phyloP scores from a whole-genome alignment of 1,284 basidiomycete species.

The Rugosomyces carneus region DNA sequence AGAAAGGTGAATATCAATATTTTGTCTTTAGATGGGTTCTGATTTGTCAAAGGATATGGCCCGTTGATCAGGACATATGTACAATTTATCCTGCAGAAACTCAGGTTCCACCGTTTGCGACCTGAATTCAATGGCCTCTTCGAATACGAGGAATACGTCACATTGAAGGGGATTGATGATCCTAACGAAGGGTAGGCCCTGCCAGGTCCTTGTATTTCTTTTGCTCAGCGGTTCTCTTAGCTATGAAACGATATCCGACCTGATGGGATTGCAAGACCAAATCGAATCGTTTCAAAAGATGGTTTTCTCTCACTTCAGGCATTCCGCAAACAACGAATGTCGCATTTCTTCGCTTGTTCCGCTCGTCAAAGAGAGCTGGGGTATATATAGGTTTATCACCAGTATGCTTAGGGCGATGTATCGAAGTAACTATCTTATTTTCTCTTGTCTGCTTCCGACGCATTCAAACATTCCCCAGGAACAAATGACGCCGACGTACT shows the following conservation, averaged over 20 bases:
- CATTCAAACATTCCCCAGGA: slow-evolving; percentile 38
- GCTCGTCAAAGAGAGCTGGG: slow-evolving; percentile 95
- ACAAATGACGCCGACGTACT: slow-evolving; percentile 84
- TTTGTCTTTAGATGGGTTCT: slow-evolving; percentile 1
- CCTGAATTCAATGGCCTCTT: slow-evolving; percentile 96
- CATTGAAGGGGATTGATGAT: slow-evolving; percentile 93
- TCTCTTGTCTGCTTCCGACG: slow-evolving; percentile 8
- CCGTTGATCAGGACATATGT: slow-evolving; percentile 91
- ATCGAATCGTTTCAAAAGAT: slow-evolving; percentile 97
- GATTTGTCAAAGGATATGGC: slow-evolving; percentile 65
- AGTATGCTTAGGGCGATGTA: slow-evolving; percentile 97
- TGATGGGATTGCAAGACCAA: slow-evolving; percentile 94
- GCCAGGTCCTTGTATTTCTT: not conserved
- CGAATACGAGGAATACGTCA: slow-evolving; percentile 96
- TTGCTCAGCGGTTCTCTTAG: slow-evolving; percentile 33
- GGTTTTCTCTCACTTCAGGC: slow-evolving; percentile 88
- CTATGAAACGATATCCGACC: slow-evolving; percentile 92
- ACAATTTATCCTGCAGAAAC: slow-evolving; percentile 89
- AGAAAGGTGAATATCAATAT: slow-evolving; percentile 50
- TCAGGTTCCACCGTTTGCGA: slow-evolving; percentile 88
- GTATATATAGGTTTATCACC: slow-evolving; percentile 95
- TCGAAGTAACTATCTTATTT: slow-evolving; percentile 56
- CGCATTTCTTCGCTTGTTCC: slow-evolving; percentile 91
- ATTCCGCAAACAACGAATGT: slow-evolving; percentile 91
- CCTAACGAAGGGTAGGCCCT: slow-evolving; percentile 85